phyloP scores from a whole-genome alignment of 345 rosid genomes.

The Balakata baccata region DNA sequence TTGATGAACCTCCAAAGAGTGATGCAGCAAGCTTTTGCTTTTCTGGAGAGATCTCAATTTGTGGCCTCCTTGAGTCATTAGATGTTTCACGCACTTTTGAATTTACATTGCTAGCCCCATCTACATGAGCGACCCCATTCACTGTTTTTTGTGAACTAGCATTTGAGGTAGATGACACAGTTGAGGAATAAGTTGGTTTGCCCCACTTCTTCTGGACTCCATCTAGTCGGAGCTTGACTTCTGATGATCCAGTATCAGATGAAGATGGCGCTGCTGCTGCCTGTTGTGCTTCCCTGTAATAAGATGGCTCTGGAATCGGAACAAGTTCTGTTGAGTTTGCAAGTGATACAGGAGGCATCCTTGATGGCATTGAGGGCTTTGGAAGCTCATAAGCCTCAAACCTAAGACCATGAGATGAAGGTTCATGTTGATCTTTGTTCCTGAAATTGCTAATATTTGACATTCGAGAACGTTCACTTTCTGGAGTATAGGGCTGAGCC shows the following conservation, averaged over 20 bases:
- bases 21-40: constrained; percentile 99
- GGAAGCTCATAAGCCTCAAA: constrained; percentile 97
- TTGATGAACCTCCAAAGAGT: constrained; percentile 76
- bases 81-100: constrained; percentile 46
- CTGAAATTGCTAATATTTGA: constrained; percentile 45
- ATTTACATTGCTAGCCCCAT: constrained; percentile 38
- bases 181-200: constrained; percentile 50
- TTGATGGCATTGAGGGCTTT: constrained; percentile 48
- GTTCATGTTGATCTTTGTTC: constrained; percentile 61
- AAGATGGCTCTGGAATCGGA: constrained; percentile 64
- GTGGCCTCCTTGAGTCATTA: constrained; percentile 57
- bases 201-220: constrained; percentile 99
- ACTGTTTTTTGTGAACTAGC: constrained; percentile 47
- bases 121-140: constrained; percentile 46
- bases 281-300: constrained; percentile 50
- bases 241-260: constrained; percentile 54
- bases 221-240: constrained; percentile 79
- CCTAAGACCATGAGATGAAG: constrained; percentile 66
- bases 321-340: constrained; percentile 61
- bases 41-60: constrained; percentile 65
- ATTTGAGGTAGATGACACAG: constrained; percentile 47
- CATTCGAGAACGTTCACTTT: constrained; percentile 63
- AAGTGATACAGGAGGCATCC: constrained; percentile 39
- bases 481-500: constrained; percentile 77
- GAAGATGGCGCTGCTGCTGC: constrained; percentile 40